These are phyloP conservation scores for Hypoxylon sp. DNA, from an alignment of 2,329 filamentous ascomycete genomes.

Conservation along the genomic window DNA sequence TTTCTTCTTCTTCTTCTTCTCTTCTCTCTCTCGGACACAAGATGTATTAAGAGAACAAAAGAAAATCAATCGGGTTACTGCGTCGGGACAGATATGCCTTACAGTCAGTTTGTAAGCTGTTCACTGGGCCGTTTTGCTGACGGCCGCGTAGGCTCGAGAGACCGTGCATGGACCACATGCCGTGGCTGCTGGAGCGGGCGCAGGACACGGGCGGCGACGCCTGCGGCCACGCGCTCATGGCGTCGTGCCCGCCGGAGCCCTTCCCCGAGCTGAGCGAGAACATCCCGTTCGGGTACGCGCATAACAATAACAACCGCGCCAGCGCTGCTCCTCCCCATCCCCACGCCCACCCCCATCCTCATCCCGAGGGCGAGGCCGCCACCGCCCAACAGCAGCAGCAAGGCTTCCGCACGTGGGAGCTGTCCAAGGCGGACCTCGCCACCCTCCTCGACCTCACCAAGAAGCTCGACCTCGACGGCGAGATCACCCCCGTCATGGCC, in stretches of 20 bases:
- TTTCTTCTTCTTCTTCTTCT: neutral
- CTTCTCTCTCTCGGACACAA: too few relatives aligned
- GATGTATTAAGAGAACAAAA: conserved; percentile 8
- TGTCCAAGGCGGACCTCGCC: conserved; percentile 77
- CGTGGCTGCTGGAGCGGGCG: conserved; percentile 73
- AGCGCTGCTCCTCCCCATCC: conserved; percentile 40
- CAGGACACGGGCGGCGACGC: conserved; percentile 69
- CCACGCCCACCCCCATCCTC: conserved; percentile 61
- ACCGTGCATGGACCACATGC: conserved; percentile 91
- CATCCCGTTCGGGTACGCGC: conserved; percentile 60
- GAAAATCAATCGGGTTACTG: conserved; percentile 25
- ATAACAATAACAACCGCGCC: conserved; percentile 32
- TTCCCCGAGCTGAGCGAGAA: conserved; percentile 58
- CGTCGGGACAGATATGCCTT: conserved; percentile 48
- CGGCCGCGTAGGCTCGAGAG: conserved; percentile 76
- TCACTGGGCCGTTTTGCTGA: conserved; percentile 49
- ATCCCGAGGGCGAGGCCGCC: too few relatives aligned
- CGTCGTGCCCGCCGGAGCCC: conserved; percentile 80
- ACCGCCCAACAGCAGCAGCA: conserved; percentile 11
- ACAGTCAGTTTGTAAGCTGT: too few relatives aligned
- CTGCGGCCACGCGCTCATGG: conserved; percentile 93
- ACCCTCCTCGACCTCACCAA: conserved; percentile 86
- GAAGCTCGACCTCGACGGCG: conserved; percentile 82
- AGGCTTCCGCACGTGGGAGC: conserved; percentile 77
- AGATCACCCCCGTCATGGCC: conserved; percentile 95